Percentiles rank a stretch among this genome's conserved stretches.
phyloP scores from a whole-genome alignment of 148 eudicot species.

The Cornus suecica region DNA sequence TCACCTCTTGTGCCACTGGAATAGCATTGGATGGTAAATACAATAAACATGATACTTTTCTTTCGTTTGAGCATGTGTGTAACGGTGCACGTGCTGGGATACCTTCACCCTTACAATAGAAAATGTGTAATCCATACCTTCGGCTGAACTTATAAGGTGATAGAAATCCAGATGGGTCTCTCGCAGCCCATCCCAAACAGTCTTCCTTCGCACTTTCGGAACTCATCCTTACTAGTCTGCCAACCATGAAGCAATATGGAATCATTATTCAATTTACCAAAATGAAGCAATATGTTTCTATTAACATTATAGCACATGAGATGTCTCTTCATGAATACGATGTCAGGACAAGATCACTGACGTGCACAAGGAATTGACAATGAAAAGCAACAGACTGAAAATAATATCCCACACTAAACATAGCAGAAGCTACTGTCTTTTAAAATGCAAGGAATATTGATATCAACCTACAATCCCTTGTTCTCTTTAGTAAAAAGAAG shows the following conservation, averaged over 20 bases:
- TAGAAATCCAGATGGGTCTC: constrained; percentile 72
- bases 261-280: neutral
- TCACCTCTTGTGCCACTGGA: neutral
- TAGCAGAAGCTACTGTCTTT: neutral
- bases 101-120: neutral
- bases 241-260: constrained; percentile 4
- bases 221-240: constrained; percentile 30
- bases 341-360: neutral
- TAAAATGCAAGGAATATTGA: too few species aligned
- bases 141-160: constrained; percentile 76
- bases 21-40: neutral
- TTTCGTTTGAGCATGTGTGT: neutral
- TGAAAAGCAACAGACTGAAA: neutral
- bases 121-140: constrained; percentile 34
- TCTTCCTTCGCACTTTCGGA: constrained; percentile 28
- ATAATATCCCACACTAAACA: neutral
- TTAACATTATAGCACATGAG: neutral
- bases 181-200: constrained; percentile 81
- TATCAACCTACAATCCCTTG: neutral
- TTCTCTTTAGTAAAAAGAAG: too few species aligned
- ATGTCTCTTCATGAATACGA: neutral
- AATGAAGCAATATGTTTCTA: constrained; percentile 3
- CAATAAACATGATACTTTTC: neutral
- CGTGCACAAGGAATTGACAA: neutral
- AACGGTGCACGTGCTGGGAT: neutral